These are phyloP conservation scores for Nadsonia starkeyi-henricii DNA, from an alignment of 1,139 yeast species.

Conservation along the genomic window DNA sequence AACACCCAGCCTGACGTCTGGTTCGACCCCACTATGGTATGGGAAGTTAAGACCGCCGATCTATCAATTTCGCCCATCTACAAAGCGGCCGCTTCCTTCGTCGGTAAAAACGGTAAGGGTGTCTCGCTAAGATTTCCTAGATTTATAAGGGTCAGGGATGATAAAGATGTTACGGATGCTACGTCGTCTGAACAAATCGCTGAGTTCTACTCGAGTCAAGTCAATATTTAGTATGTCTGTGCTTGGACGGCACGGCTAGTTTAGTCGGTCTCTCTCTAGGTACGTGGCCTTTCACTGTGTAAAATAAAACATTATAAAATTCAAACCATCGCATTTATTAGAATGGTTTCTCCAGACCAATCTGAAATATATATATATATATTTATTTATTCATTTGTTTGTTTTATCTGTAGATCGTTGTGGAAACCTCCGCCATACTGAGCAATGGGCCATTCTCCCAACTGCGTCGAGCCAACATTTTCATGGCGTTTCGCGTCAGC, in stretches of 20 bases:
- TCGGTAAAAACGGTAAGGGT: slow-evolving; percentile 66
- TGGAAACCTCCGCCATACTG: too few relatives aligned
- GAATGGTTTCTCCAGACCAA: too few relatives aligned
- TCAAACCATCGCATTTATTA: too few relatives aligned
- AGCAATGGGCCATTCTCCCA: too few relatives aligned
- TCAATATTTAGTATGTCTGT: slow-evolving; percentile 20
- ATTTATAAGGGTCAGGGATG: slow-evolving; percentile 73
- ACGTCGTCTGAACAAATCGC: slow-evolving; percentile 83
- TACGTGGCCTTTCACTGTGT: too few relatives aligned
- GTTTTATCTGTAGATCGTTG: too few relatives aligned
- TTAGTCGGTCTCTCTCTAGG: too few relatives aligned
- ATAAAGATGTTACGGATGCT: slow-evolving; percentile 78
- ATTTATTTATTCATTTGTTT: too few relatives aligned
- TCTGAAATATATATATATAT: too few relatives aligned
- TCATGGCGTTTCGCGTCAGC: not conserved
- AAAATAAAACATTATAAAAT: too few relatives aligned
- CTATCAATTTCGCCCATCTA: slow-evolving; percentile 83
- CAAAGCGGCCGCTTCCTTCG: slow-evolving; percentile 53
- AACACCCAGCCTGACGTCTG: slow-evolving; percentile 76
- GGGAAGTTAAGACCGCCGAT: slow-evolving; percentile 93
- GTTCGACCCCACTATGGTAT: slow-evolving; percentile 80
- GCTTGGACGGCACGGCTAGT: too few relatives aligned
- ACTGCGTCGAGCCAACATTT: not conserved
- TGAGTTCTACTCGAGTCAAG: slow-evolving; percentile 75
- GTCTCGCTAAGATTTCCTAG: slow-evolving; percentile 86